Evolutionary conservation across 352 stramenopile species (phyloP).

Genomic region (Pythium aphanidermatum): DNA sequence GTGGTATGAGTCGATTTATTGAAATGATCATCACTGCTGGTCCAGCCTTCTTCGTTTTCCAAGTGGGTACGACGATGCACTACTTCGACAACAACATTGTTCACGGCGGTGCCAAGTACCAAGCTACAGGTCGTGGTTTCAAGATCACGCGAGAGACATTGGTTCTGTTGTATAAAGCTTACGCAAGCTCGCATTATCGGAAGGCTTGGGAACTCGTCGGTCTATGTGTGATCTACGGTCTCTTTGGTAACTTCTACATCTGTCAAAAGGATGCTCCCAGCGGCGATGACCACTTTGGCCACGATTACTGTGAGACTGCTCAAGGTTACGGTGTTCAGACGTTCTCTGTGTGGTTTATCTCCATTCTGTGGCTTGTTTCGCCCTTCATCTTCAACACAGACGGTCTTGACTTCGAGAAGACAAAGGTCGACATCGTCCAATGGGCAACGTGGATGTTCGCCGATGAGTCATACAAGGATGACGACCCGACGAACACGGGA

Average conservation of each 20-base stretch:
- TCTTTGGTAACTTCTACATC: slow-evolving; percentile 66
- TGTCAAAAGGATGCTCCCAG: slow-evolving; percentile 40
- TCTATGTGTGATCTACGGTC: slow-evolving; percentile 58
- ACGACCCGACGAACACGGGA: slow-evolving; percentile 53
- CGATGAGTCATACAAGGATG: slow-evolving; percentile 51
- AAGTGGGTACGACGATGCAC: slow-evolving; percentile 80
- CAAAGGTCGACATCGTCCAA: slow-evolving; percentile 52
- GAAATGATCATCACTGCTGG: slow-evolving; percentile 73
- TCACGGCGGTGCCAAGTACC: slow-evolving; percentile 68
- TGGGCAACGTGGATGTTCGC: slow-evolving; percentile 76
- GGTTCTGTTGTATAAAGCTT: slow-evolving; percentile 71
- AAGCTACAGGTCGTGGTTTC: slow-evolving; percentile 74
- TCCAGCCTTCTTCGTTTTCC: slow-evolving; percentile 74
- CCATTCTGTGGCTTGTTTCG: slow-evolving; percentile 53
- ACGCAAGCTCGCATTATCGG: slow-evolving; percentile 63
- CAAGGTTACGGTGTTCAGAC: slow-evolving; percentile 72
- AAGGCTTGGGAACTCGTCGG: slow-evolving; percentile 73
- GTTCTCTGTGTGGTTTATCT: slow-evolving; percentile 79
- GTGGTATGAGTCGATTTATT: slow-evolving; percentile 58
- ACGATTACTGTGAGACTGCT: slow-evolving; percentile 54
- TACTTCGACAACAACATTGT: slow-evolving; percentile 81
- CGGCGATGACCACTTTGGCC: slow-evolving; percentile 45
- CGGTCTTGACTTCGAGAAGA: slow-evolving; percentile 68
- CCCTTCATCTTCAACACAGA: slow-evolving; percentile 83
- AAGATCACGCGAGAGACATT: slow-evolving; percentile 80